Evolutionary conservation across 495 filamentous ascomycete species (phyloP), one percentile per base, ranked within the genome.

Genomic region (Penicillium canariense): DNA sequence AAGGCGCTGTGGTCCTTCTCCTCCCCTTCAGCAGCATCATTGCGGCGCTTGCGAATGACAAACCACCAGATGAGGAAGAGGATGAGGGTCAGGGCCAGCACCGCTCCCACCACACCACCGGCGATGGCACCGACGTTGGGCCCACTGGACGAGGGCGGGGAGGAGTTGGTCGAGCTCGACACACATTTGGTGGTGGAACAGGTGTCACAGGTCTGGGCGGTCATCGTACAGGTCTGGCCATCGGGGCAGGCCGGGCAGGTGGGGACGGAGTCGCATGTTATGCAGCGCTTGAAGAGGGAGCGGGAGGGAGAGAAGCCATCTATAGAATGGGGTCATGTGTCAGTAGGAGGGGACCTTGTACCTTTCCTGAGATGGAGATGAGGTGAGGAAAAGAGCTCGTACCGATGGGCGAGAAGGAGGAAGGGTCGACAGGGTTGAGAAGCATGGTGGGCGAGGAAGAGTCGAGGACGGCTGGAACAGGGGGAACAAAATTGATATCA

Each of bases 61-160:
- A 88, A 92, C 67, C 83, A 88, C 86, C 89, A 97, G 5, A 97
- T 77, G 34, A 96, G 66, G 58, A 87, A 95, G 5, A 85, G 87
- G 30, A 91, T 61, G 22, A 89, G 65, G 18, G 77, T 87, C 27
- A 96, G 75, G 11, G 80, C 78, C 14, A 77, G 80, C 2, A 96
- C 60, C 59, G 88, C 91, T 52, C 89, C 90, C 30, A 96, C 70
- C 25, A 95, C 89, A 52, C 91, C 89, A 62, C 89, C 90, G 15
- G 88, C 87, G 58, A 96, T 94, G 26, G 90, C 87, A 32, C 89
- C 89, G 1, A 86, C 79, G 53, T 90, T 87, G 17, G 85, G 81
- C 3, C 83, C 78, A 11, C 72, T 50, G 20, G 59, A 50, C 38
- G 60, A 12, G 52, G 55, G 48, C 32, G 65, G 56, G 25, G 58